A percentile compares a stretch with the other conserved stretches of the same genome.
Conservation (phyloP, 73 alveolate genomes). For the Loxodes magnus region DNA sequence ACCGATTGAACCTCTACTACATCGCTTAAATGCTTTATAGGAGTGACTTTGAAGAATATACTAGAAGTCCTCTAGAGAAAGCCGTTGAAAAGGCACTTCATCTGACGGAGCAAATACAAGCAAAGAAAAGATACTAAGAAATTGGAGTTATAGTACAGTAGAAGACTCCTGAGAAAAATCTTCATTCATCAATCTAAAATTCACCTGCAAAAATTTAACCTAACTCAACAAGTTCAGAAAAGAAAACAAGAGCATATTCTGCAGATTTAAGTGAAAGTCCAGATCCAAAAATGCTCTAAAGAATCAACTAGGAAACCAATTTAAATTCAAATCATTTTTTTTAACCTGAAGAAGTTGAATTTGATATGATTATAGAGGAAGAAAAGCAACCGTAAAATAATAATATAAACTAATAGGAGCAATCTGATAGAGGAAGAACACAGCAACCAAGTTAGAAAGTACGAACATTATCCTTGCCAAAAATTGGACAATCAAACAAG, state of each 20-base stretch:
- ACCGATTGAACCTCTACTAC: constrained; percentile 71
- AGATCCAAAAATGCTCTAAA: no score
- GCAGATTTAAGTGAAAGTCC: no score
- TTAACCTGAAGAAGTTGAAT: no score
- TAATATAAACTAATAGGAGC: not conserved
- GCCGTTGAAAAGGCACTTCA: constrained; percentile 1
- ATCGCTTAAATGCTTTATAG: constrained; percentile 30
- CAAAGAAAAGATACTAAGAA: no score
- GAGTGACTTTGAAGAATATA: not conserved
- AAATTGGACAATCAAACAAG: not conserved
- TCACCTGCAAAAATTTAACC: not conserved
- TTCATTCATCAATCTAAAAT: not conserved
- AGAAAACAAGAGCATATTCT: no score
- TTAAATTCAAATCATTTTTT: no score
- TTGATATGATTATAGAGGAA: not conserved
- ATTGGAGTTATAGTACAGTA: no score
- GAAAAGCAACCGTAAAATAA: no score
- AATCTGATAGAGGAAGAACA: not conserved
- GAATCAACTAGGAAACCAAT: no score
- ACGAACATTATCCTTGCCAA: not conserved
- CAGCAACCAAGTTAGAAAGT: not conserved
- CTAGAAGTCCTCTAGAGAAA: constrained; percentile 8
- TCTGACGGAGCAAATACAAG: not conserved
- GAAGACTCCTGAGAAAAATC: no score
- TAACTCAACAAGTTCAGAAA: not conserved